Conservation (phyloP, 2,329 filamentous ascomycete species). For the Chaetothyriales sp. region DNA sequence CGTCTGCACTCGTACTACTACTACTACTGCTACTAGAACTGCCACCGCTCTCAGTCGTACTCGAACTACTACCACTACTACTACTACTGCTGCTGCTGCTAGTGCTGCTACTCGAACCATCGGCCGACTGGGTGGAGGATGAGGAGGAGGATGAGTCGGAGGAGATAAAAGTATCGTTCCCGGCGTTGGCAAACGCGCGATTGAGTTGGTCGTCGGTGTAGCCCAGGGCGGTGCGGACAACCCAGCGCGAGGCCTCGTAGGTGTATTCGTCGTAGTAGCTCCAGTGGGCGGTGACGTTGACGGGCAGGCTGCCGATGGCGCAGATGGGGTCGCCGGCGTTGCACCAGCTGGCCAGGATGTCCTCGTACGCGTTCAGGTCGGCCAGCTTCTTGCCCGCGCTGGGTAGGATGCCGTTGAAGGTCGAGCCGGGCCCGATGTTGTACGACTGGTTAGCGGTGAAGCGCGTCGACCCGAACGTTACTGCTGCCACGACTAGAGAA, state of each 20-base stretch:
- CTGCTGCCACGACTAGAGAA: constrained; percentile 5
- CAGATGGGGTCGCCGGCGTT: constrained; percentile 9
- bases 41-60: not conserved
- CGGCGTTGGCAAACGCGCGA: constrained; percentile 1
- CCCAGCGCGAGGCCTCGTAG: constrained; percentile 5
- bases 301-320: constrained; percentile 6
- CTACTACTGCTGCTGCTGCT: not conserved
- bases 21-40: not conserved
- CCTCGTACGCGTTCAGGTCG: constrained; percentile 7
- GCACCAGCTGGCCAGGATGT: constrained; percentile 6
- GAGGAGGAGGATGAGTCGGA: too few species aligned
- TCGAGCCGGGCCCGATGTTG: constrained; percentile 5
- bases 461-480: constrained; percentile 6
- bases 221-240: constrained; percentile 5
- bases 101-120: not conserved
- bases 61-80: not conserved
- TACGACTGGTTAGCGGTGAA: constrained; percentile 7
- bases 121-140: too few species aligned
- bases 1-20: not conserved
- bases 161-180: constrained; percentile 6
- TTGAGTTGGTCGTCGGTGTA: constrained; percentile 2
- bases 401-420: constrained; percentile 3
- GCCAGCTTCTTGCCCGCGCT: constrained; percentile 4
- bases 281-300: constrained; percentile 7
- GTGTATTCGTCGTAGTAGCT: constrained; percentile 9